Base-by-base conservation (phyloP, 2,329 filamentous ascomycete species). In the Cytospora chrysosperma region DNA sequence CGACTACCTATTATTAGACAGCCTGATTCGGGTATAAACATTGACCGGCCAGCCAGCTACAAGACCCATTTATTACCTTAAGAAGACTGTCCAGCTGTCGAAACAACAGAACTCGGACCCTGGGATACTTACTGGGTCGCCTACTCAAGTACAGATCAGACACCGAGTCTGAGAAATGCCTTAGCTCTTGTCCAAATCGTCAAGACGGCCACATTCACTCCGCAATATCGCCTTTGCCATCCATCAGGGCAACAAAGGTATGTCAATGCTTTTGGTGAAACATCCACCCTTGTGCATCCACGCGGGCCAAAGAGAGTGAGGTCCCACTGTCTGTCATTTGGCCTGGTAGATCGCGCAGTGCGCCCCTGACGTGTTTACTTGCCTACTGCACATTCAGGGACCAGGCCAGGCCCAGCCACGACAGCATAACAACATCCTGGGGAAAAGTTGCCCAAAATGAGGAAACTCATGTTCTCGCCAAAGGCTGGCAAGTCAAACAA, bases 171-270 rank as follows among this genome's bases (percentile, higher is more conserved):
- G 37, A 54, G 67, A 67, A 67, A 74, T 74, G 72, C 68, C 69
- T 65, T 71, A 70, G 66, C 69, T 69, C 56, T 64, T 72, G 56
- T 54, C 67, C 59, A 56, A 47, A 13, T 50, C 57, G 43, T 58
- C 53, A 24, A 58, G 56, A 54, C 53, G 57, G 50, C 68, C 69
- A 52, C 68, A 67, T 68, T 71, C 70, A 59, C 66, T 67, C 50
- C 61, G 54, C 27, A 66, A 56, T 47, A 56, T 67, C 47, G 64
- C 56, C 57, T 72, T 72, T 57, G 62, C 63, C 34, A 70, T 71
- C 62, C 69, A 72, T 62, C 68, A 67, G 52, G 69, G 72, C 69
- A 60, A 70, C 61, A 69, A 65, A 65, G 69, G 73, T 75, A 71
- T 68, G 72, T 67, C 55, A 59, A 51, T 34, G 53, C 58, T 64